Base-by-base conservation (phyloP, 495 filamentous ascomycete genomes). In the Alectoria sarmentosa region DNA sequence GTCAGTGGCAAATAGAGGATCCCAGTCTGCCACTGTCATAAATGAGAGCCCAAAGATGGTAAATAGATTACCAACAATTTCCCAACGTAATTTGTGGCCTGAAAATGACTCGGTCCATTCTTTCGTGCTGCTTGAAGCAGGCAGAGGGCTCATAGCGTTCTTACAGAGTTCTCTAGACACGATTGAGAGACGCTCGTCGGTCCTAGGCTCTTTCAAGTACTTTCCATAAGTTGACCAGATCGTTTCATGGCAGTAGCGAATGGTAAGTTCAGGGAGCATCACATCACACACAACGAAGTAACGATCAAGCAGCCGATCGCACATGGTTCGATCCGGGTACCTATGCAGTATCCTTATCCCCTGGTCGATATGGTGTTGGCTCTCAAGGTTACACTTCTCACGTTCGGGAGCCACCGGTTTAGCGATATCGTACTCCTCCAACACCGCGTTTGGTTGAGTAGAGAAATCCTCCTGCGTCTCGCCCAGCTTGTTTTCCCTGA, bases 11-110 rank as follows among this genome's bases (percentile, higher is more conserved):
- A 79, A 60, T 21, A 74, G 68, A 28, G 72, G 71, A 59, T 82
- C 76, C 37, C 69, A 73, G 19, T 77, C 72, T 38, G 74, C 71
- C 0, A 79, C 74, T 19, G 73, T 74, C 67, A 74, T 67, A 30
- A 77, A 63, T 32, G 78, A 71, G 48, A 79, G 67, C 8, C 78
- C 82, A 61, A 79, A 80, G 46, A 78, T 72, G 10, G 77, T 69
- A n/a, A 84, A 78, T 0, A 87, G 71, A 41, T 81, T 71, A 0
- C 80, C 85, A 5, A 86, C 67, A 4, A 81, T 71, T 70, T 88
- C 85, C 84, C 85, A 89, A 14, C 85, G 80, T 34, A 84, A 70
- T 54, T 80, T 78, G 17, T 70, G 67, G 0, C 82, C 85, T 0
- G 79, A 82, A 41, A 83, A 84, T 5, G 69, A 76, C 19, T 52